phyloP scores from a whole-genome alignment of 2,329 filamentous ascomycete species.

The Colletotrichum eleusines region DNA sequence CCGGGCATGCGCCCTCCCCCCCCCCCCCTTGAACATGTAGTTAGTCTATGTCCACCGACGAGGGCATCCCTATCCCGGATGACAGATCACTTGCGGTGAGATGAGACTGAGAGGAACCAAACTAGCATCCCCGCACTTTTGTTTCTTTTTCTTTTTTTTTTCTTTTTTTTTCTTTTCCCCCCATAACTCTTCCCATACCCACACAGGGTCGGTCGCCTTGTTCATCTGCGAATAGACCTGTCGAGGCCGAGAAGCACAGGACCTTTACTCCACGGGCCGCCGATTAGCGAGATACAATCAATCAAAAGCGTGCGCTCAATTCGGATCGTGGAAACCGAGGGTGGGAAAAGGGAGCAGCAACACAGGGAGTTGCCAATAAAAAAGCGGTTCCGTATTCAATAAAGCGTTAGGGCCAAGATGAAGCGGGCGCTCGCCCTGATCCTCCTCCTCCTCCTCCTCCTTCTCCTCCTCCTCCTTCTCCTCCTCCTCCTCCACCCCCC shows the following conservation, averaged over 20 bases:
- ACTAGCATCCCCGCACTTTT: constrained; percentile 21
- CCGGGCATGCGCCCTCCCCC: constrained; percentile 12
- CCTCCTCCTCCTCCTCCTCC: constrained; percentile 1
- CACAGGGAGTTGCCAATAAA: constrained; percentile 8
- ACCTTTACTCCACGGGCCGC: constrained; percentile 22
- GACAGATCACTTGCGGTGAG: constrained; percentile 41
- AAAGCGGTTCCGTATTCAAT: constrained; percentile 25
- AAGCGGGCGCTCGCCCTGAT: constrained; percentile 21
- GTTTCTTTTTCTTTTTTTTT: background rate
- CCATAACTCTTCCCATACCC: constrained; percentile 6
- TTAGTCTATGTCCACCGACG: constrained; percentile 21
- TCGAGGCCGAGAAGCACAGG: constrained; percentile 23
- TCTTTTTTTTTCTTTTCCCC: too few species aligned
- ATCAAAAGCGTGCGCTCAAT: background rate
- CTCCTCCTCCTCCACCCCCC: background rate
- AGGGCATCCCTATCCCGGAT: constrained; percentile 25
- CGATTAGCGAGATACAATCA: constrained; percentile 34
- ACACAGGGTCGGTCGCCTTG: background rate
- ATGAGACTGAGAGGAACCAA: constrained; percentile 31
- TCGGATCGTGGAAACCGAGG: background rate
- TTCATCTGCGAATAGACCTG: background rate
- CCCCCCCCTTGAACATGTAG: constrained; percentile 5
- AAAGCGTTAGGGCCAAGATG: constrained; percentile 16
- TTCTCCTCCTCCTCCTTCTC: background rate
- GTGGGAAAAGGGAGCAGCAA: background rate